A percentile compares a stretch with the other conserved stretches of the same genome.
Evolutionary conservation across 345 rosid genomes (phyloP).

Genomic region (Rhizophora apiculata): DNA sequence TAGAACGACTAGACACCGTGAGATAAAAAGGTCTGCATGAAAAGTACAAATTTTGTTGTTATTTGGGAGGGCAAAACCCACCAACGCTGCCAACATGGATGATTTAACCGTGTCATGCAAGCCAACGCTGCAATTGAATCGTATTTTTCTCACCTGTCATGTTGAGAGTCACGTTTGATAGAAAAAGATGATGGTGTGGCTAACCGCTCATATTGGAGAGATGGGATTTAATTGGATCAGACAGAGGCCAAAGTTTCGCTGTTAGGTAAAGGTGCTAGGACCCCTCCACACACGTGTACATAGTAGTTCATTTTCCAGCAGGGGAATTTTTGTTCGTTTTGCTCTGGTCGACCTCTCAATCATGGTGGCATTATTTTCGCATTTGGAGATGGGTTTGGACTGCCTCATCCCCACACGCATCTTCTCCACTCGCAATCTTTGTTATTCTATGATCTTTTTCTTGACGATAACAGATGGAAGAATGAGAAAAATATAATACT

Average conservation of each 20-base stretch:
- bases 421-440: conserved; percentile 15
- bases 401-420: conserved; percentile 19
- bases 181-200: too few species aligned
- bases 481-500: background rate
- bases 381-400: conserved; percentile 16
- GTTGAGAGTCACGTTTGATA: too few species aligned
- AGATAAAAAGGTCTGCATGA: background rate
- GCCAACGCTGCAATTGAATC: too few species aligned
- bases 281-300: conserved; percentile 56
- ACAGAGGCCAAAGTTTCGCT: conserved; percentile 18
- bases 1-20: too few species aligned
- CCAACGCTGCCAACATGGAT: background rate
- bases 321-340: conserved; percentile 39
- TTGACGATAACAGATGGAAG: too few species aligned
- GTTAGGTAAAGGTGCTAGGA: conserved; percentile 32
- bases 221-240: background rate
- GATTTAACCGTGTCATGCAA: background rate
- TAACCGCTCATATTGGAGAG: too few species aligned
- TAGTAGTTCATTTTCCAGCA: conserved; percentile 30
- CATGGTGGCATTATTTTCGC: conserved; percentile 53
- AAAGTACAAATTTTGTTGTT: background rate
- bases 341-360: conserved; percentile 61
- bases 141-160: too few species aligned
- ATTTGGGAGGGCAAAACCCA: background rate
- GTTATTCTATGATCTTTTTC: background rate